Percentiles rank a stretch among this genome's conserved stretches.
Evolutionary conservation across 2,329 filamentous ascomycete species (phyloP).

Genomic region (Lasiodiplodia sp.): DNA sequence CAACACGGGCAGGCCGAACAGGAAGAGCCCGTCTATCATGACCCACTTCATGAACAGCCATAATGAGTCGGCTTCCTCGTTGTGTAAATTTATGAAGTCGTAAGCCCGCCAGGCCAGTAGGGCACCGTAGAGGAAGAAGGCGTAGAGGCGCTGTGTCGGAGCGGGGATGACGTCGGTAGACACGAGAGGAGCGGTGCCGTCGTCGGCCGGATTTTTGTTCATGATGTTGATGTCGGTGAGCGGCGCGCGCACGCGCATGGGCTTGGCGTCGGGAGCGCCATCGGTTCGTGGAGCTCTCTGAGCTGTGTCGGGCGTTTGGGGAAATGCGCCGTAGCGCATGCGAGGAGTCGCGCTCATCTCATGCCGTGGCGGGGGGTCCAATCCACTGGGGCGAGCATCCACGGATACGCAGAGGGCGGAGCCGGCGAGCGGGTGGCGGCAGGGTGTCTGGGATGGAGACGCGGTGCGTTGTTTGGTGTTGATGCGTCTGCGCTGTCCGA

Average conservation of each 20-base stretch:
- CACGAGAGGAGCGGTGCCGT: conserved; percentile 68
- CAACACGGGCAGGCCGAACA: conserved; percentile 85
- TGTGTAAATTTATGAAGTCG: conserved; percentile 80
- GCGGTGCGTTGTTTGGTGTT: conserved; percentile 31
- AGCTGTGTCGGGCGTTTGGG: conserved; percentile 70
- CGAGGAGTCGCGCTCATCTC: conserved; percentile 85
- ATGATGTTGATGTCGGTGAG: conserved; percentile 40
- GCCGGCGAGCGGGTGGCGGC: conserved; percentile 15
- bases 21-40: conserved; percentile 81
- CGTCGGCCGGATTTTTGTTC: conserved; percentile 37
- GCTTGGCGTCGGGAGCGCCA: conserved; percentile 34
- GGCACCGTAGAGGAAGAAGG: conserved; percentile 77
- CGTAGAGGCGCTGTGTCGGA: conserved; percentile 88
- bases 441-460: conserved; percentile 18
- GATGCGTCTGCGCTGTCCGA: conserved; percentile 35
- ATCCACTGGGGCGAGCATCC: conserved; percentile 19
- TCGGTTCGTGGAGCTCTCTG: conserved; percentile 32
- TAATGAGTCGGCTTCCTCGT: conserved; percentile 86
- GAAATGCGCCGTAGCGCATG: conserved; percentile 78
- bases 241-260: conserved; percentile 42
- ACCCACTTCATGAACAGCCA: conserved; percentile 95
- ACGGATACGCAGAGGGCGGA: conserved; percentile 11
- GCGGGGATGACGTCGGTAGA: conserved; percentile 84
- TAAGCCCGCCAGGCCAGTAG: conserved; percentile 85
- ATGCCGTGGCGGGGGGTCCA: conserved; percentile 48